Evolutionary conservation across 2,329 filamentous ascomycete genomes (phyloP).

Genomic region (Aaosphaeria pasadenensis): DNA sequence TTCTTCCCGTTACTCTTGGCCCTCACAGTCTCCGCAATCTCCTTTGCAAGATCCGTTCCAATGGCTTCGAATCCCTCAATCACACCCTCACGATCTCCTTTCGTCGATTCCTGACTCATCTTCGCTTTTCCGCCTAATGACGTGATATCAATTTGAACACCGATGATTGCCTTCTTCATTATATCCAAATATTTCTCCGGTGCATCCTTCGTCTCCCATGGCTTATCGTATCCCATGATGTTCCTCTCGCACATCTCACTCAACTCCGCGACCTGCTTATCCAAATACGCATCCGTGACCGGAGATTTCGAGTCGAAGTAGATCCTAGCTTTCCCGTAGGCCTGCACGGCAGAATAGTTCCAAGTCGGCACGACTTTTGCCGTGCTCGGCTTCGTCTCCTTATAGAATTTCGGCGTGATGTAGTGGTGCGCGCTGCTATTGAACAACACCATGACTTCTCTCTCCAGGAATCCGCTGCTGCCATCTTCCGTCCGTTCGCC

Average conservation of each 20-base stretch:
- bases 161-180: conserved; percentile 20
- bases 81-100: conserved; percentile 46
- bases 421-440: conserved; percentile 59
- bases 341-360: conserved; percentile 67
- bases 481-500: neutral
- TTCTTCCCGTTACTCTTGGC: conserved; percentile 14
- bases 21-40: conserved; percentile 29
- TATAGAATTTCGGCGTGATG: conserved; percentile 67
- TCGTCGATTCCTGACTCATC: conserved; percentile 21
- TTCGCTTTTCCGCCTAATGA: conserved; percentile 25
- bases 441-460: conserved; percentile 64
- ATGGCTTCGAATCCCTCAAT: conserved; percentile 53
- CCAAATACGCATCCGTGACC: conserved; percentile 49
- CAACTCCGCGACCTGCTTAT: conserved; percentile 53
- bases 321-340: conserved; percentile 57
- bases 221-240: conserved; percentile 56
- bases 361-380: conserved; percentile 69
- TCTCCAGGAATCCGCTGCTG: conserved; percentile 14
- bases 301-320: conserved; percentile 51
- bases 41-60: conserved; percentile 35
- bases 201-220: conserved; percentile 60
- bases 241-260: conserved; percentile 49
- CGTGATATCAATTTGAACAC: conserved; percentile 21
- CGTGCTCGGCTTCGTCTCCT: conserved; percentile 60
- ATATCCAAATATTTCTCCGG: conserved; percentile 53